Evolutionary conservation across 805 yeast species (phyloP).

Genomic region (Ogataea methylovora): DNA sequence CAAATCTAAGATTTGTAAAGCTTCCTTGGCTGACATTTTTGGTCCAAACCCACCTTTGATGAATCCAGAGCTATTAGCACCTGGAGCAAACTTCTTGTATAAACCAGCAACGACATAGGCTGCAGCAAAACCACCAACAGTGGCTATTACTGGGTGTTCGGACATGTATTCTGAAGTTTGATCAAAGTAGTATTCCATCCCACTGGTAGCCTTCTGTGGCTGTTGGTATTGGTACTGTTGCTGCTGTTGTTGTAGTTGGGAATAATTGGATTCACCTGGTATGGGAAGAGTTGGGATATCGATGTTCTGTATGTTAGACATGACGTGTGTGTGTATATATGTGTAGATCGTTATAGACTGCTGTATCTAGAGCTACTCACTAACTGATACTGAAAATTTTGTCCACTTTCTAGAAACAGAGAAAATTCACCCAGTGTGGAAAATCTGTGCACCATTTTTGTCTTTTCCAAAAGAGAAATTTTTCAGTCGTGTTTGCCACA

Average conservation of each 20-base stretch:
- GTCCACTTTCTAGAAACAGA: no score
- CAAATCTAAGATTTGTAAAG: conserved; percentile 73
- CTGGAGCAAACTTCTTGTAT: conserved; percentile 61
- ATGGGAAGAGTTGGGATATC: conserved; percentile 50
- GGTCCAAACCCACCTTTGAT: conserved; percentile 84
- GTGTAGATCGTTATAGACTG: not conserved
- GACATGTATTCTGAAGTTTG: conserved; percentile 51
- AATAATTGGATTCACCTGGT: conserved; percentile 38
- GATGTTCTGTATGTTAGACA: conserved; percentile 29
- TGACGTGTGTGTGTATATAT: not conserved
- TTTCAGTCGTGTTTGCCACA: not conserved
- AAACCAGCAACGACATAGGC: conserved; percentile 62
- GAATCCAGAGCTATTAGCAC: conserved; percentile 58
- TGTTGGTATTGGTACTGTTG: conserved; percentile 17
- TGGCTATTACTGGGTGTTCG: conserved; percentile 70
- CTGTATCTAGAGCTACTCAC: no score
- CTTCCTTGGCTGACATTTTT: conserved; percentile 89
- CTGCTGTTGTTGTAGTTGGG: conserved; percentile 12
- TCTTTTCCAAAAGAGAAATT: not conserved
- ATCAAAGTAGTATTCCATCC: conserved; percentile 60
- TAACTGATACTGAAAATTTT: no score
- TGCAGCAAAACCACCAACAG: conserved; percentile 59
- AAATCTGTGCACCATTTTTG: no score
- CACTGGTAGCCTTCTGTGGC: conserved; percentile 22
- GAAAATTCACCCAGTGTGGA: no score